phyloP scores from a whole-genome alignment of 371 early-diverging fungal species.

The Mucor saturninus region DNA sequence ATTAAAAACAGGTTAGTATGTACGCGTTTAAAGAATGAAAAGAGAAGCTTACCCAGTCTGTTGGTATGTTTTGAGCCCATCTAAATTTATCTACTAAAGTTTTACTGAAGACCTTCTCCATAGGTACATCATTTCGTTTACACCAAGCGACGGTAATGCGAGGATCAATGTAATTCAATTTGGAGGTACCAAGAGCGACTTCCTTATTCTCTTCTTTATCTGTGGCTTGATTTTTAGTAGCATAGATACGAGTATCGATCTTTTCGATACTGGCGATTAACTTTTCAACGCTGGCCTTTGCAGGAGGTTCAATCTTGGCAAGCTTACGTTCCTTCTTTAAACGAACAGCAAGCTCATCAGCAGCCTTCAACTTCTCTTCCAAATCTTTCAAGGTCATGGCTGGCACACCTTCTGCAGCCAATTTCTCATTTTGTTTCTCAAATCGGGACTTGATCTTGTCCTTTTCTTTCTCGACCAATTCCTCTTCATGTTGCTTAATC shows the following conservation, averaged over 20 bases:
- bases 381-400: slow-evolving; percentile 56
- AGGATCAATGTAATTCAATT: slow-evolving; percentile 98
- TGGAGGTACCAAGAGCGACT: slow-evolving; percentile 96
- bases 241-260: slow-evolving; percentile 70
- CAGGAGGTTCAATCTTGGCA: slow-evolving; percentile 44
- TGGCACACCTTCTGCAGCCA: slow-evolving; percentile 61
- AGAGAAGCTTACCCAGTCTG: slow-evolving; percentile 60
- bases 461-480: slow-evolving; percentile 63
- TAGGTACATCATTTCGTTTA: slow-evolving; percentile 81
- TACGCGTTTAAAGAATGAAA: neutral
- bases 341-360: slow-evolving; percentile 50
- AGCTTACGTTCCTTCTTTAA: slow-evolving; percentile 57
- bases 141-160: slow-evolving; percentile 96
- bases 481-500: slow-evolving; percentile 65
- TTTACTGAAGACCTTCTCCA: slow-evolving; percentile 92
- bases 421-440: slow-evolving; percentile 77
- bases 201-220: slow-evolving; percentile 97
- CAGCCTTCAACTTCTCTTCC: slow-evolving; percentile 59
- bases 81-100: slow-evolving; percentile 93
- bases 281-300: slow-evolving; percentile 60
- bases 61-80: slow-evolving; percentile 89
- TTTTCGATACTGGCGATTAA: slow-evolving; percentile 67
- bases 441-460: slow-evolving; percentile 63
- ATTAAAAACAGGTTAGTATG: neutral
- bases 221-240: slow-evolving; percentile 66